A percentile compares a stretch with the other conserved stretches of the same genome.
These are phyloP conservation scores for Naegleria fowleri DNA, from an alignment of 208 protist species.

Conservation along the genomic window DNA sequence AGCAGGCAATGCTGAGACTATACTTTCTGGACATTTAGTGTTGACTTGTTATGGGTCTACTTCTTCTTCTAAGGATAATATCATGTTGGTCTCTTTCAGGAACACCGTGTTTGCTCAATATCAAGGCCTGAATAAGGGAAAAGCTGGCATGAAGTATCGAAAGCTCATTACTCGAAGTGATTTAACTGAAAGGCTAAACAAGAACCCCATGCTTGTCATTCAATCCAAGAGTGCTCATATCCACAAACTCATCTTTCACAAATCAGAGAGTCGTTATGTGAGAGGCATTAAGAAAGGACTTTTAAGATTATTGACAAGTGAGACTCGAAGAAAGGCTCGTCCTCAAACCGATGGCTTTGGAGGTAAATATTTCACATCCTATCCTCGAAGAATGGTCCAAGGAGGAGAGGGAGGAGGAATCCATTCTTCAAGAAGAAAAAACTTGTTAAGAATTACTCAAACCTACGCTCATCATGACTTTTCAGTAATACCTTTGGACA, in stretches of 20 bases:
- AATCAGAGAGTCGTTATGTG: neutral
- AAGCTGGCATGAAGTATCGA: neutral
- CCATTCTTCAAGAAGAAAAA: neutral
- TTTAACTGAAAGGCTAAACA: neutral
- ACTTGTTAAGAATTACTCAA: neutral
- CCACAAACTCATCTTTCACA: neutral
- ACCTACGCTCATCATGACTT: neutral
- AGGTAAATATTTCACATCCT: neutral
- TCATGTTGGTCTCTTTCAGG: neutral
- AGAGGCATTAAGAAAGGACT: neutral
- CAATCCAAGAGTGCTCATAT: neutral
- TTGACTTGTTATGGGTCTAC: neutral
- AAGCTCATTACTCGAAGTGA: neutral
- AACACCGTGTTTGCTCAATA: neutral
- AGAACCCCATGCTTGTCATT: neutral
- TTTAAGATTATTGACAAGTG: neutral
- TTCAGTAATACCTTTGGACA: neutral
- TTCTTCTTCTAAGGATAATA: neutral
- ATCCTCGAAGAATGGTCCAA: neutral
- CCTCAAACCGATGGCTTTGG: neutral
- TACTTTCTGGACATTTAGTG: neutral
- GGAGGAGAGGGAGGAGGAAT: neutral
- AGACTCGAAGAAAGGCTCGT: neutral
- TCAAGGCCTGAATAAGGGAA: neutral
- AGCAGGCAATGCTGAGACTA: neutral